Evolutionary conservation across 1,284 basidiomycete species (phyloP).

Genomic region (Trametes sp.): DNA sequence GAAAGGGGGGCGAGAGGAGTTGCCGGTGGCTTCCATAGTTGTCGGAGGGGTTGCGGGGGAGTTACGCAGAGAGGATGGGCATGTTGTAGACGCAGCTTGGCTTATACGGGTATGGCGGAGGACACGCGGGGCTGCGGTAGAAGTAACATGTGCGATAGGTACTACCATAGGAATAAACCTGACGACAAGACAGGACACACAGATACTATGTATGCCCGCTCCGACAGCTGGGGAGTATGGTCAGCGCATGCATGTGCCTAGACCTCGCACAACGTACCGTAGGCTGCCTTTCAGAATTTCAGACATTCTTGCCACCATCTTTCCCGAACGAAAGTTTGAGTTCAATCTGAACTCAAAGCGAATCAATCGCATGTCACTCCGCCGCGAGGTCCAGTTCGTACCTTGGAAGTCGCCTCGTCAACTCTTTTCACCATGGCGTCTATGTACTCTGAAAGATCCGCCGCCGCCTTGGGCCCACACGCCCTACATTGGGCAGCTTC

Average conservation of each 20-base stretch:
- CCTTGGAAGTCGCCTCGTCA: conserved; percentile 3
- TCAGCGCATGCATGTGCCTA: neutral
- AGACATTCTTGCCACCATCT: no score
- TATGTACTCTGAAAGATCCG: neutral
- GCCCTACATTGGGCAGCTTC: conserved; percentile 1
- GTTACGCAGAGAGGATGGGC: neutral
- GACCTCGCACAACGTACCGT: neutral
- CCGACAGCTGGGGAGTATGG: no score
- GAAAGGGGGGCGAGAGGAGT: conserved; percentile 13
- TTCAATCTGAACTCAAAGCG: no score
- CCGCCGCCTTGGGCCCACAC: conserved; percentile 5
- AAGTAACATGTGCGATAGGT: neutral
- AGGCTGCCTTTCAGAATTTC: neutral
- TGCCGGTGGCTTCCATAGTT: no score
- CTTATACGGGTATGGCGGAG: no score
- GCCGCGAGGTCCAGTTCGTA: no score
- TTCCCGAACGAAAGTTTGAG: neutral
- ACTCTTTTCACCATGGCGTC: conserved; percentile 5
- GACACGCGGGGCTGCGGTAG: no score
- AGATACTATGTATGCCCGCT: no score
- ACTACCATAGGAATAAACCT: neutral
- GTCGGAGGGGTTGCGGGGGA: no score
- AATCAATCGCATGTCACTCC: no score
- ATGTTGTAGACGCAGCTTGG: no score
- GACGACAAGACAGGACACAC: no score